Evolutionary conservation across 1,139 yeast genomes (phyloP), one percentile per base, ranked within the genome.

Genomic region (Cylindricascospora bacillispora): DNA sequence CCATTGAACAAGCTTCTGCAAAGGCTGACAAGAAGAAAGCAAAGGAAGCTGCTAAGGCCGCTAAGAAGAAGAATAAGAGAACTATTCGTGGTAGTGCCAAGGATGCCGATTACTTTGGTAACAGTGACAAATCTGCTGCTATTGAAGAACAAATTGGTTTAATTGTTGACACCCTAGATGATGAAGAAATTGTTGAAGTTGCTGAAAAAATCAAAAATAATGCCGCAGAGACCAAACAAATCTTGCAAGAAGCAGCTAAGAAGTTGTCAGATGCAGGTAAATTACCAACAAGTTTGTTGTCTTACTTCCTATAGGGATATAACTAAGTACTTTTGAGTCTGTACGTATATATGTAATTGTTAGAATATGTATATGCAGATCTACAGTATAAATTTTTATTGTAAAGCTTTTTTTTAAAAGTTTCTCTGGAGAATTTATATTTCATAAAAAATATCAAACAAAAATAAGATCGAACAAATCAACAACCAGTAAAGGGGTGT

Each of bases 41-140:
- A 41, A 92, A 86, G 68, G 97, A 89, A 67, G 94, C 95, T 50
- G 95, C 95, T 35, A 86, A 85, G 69, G 75, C 73, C 45, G 95
- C 97, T 28, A 83, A 81, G 71, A 89, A 81, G 93, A 89, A 86
- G 82, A 83, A 80, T 68, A 89, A 82, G 85, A 82, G 95, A 70
- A 63, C 81, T 34, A 62, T 89, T 44, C 83, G 97, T 71, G 62
- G 63, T 47, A 66, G 86, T 35, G 82, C 74, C 45, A 85, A 86
- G 67, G 95, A 82, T 24, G 73, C 67, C 47, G 82, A 69, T 40
- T 85, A 82, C 71, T 83, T 85, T 48, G 89, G 92, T 42, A 83
- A 76, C 42, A 76, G 74, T 35, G 70, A 61, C 39, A 70, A 71
- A 38, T 67, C 86, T 32, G 64, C 72, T 33, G 65, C 65, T 35